phyloP scores from a whole-genome alignment of 495 filamentous ascomycete species.

The Rhypophila decipiens region DNA sequence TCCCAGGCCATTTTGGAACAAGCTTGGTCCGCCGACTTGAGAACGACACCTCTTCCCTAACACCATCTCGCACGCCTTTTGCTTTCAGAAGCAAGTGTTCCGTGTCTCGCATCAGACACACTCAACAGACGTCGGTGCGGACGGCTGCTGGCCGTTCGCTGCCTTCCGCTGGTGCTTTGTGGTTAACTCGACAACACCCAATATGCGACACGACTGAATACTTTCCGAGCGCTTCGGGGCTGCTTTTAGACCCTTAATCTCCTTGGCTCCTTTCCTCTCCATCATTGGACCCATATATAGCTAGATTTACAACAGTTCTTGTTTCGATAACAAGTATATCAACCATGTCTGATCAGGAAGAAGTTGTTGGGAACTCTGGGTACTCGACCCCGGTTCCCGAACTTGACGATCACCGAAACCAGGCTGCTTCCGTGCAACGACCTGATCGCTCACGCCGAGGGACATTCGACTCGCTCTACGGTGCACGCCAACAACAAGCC shows the following conservation, averaged over 20 bases:
- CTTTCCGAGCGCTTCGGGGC: constrained; percentile 17
- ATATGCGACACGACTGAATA: constrained; percentile 27
- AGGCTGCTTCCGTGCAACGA: constrained; percentile 60
- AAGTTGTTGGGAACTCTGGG: constrained; percentile 36
- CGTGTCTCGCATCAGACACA: constrained; percentile 5
- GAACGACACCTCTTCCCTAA: neutral
- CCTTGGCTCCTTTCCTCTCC: too few species aligned
- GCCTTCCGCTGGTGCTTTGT: constrained; percentile 31
- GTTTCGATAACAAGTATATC: too few species aligned
- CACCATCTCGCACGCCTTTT: neutral
- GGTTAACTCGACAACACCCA: constrained; percentile 14
- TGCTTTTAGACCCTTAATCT: constrained; percentile 14
- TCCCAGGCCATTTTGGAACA: constrained; percentile 14
- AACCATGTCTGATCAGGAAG: constrained; percentile 59
- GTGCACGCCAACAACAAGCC: constrained; percentile 34
- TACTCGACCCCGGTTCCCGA: constrained; percentile 79
- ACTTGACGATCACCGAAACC: constrained; percentile 87
- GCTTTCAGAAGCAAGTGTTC: too few species aligned
- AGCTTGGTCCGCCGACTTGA: constrained; percentile 6
- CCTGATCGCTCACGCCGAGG: constrained; percentile 46
- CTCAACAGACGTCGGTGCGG: constrained; percentile 19
- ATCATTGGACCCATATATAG: too few species aligned
- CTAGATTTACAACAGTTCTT: too few species aligned
- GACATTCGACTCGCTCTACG: constrained; percentile 48
- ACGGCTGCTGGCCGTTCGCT: constrained; percentile 35